Evolutionary conservation across 192 early-diverging fungal species (phyloP).

Genomic region (Lunasporangiospora selenospora): DNA sequence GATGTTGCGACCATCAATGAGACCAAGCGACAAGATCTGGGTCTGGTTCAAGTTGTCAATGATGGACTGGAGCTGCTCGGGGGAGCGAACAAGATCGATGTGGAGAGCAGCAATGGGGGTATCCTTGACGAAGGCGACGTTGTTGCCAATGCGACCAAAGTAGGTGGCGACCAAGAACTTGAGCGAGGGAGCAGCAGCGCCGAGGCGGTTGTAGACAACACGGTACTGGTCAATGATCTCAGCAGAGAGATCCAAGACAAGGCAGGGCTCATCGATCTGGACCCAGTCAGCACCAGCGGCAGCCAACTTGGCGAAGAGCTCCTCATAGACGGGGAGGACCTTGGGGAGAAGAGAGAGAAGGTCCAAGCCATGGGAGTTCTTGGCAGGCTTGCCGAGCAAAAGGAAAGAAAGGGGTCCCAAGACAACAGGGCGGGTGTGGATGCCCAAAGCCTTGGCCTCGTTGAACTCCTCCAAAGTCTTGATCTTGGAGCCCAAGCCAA

Average conservation of each 20-base stretch:
- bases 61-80: conserved; percentile 79
- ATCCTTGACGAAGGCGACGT: conserved; percentile 71
- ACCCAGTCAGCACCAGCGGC: conserved; percentile 82
- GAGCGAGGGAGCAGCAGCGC: conserved; percentile 55
- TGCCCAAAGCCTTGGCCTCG: conserved; percentile 91
- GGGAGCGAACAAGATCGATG: conserved; percentile 88
- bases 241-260: conserved; percentile 67
- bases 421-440: conserved; percentile 91
- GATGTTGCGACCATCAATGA: conserved; percentile 97
- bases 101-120: conserved; percentile 88
- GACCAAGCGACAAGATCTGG: conserved; percentile 88
- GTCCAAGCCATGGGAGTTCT: conserved; percentile 70
- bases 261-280: conserved; percentile 86
- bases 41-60: conserved; percentile 62
- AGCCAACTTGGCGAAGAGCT: conserved; percentile 77
- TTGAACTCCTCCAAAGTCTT: conserved; percentile 88
- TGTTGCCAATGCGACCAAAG: conserved; percentile 86
- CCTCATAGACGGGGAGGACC: conserved; percentile 83
- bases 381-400: conserved; percentile 82
- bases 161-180: conserved; percentile 90
- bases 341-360: conserved; percentile 75
- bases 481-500: conserved; percentile 65
- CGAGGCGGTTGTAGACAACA: conserved; percentile 70
- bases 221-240: conserved; percentile 59
- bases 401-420: conserved; percentile 94